phyloP scores from a whole-genome alignment of 257 asterid species.

The Solanum piurae region DNA sequence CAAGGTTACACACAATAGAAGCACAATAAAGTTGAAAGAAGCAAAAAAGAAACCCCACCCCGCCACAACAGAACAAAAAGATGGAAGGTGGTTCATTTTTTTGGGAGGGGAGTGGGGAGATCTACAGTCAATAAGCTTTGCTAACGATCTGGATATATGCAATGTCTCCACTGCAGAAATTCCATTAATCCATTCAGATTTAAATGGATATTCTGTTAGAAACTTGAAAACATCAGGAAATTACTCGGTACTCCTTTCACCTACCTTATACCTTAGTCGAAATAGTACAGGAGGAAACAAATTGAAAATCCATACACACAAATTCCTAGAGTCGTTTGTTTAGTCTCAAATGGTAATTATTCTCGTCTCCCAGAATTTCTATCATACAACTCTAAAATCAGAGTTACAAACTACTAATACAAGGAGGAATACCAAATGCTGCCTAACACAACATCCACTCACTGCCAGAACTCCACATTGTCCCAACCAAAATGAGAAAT shows the following conservation, averaged over 20 bases:
- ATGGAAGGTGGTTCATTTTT: background rate
- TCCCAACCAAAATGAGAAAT: background rate
- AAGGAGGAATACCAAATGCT: background rate
- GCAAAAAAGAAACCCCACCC: background rate
- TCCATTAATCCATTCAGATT: background rate
- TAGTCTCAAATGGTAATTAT: background rate
- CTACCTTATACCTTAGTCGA: background rate
- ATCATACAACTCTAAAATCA: background rate
- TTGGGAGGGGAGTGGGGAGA: background rate
- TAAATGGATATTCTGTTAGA: background rate
- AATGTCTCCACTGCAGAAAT: background rate
- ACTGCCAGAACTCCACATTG: background rate
- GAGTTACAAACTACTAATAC: background rate
- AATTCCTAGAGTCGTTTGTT: background rate
- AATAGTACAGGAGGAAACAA: background rate
- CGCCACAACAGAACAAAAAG: background rate
- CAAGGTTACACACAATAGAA: background rate
- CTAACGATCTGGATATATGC: background rate
- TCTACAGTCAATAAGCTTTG: background rate
- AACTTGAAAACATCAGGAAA: background rate
- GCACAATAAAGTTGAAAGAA: background rate
- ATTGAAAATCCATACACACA: background rate
- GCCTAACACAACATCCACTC: background rate
- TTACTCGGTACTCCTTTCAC: background rate
- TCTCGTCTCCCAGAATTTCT: background rate